Evolutionary conservation across 768 basidiomycete genomes (phyloP).

Genomic region (Tulasnella calospora): DNA sequence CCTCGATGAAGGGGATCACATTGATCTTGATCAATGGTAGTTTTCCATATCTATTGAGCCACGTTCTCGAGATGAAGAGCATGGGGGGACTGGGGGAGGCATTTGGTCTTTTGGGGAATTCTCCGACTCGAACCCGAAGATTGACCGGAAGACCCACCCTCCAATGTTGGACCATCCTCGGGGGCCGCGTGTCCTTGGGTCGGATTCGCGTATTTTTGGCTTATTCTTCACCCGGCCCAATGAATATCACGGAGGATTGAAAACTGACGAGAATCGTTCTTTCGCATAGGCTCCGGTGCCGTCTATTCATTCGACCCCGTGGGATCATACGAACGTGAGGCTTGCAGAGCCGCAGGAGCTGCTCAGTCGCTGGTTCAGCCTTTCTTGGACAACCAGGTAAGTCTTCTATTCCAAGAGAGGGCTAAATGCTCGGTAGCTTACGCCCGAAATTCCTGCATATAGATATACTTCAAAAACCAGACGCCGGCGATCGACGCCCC

Average conservation of each 20-base stretch:
- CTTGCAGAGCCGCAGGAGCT: slow-evolving; percentile 92
- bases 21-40: background rate
- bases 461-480: slow-evolving; percentile 99
- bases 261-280: background rate
- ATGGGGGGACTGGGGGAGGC: background rate
- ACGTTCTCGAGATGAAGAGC: background rate
- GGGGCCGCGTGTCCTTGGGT: background rate
- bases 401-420: slow-evolving; percentile 32
- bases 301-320: slow-evolving; percentile 99
- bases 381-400: slow-evolving; percentile 96
- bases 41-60: background rate
- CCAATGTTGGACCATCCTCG: slow-evolving; percentile 15
- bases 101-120: background rate
- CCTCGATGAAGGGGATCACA: background rate
- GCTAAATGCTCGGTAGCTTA: background rate
- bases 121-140: slow-evolving; percentile 11
- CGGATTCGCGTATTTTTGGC: background rate
- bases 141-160: background rate
- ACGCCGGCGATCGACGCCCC: slow-evolving; percentile 61
- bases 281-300: slow-evolving; percentile 72
- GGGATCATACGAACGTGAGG: slow-evolving; percentile 95
- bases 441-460: slow-evolving; percentile 23
- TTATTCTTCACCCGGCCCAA: background rate
- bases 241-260: background rate
- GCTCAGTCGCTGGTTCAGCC: slow-evolving; percentile 94